phyloP scores from a whole-genome alignment of 2,329 filamentous ascomycete species.

The Trichoderma sp. region DNA sequence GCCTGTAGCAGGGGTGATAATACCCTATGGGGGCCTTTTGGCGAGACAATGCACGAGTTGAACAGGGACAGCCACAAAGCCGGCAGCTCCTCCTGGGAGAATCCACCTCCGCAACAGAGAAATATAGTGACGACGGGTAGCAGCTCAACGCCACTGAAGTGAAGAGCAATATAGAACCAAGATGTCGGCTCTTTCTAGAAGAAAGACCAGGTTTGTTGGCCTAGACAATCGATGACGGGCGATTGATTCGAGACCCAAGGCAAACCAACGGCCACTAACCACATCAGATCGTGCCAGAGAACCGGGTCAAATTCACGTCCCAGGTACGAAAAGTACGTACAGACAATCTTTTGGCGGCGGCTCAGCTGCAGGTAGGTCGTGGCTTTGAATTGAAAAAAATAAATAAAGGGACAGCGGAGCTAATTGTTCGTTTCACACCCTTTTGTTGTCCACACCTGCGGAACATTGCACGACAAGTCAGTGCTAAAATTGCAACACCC shows the following conservation, averaged over 20 bases:
- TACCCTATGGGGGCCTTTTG: constrained; percentile 17
- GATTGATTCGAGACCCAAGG: background rate
- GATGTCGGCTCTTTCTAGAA: background rate
- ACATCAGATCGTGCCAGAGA: constrained; percentile 10
- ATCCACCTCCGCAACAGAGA: background rate
- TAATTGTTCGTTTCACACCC: constrained; percentile 13
- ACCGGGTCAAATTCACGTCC: constrained; percentile 3
- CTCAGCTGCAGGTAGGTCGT: constrained; percentile 6
- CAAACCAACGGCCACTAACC: constrained; percentile 9
- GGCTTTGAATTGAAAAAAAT: constrained; percentile 4
- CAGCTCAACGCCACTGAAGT: constrained; percentile 3
- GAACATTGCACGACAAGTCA: constrained; percentile 15
- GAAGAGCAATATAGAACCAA: background rate
- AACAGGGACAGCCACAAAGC: constrained; percentile 1
- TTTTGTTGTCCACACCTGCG: constrained; percentile 15
- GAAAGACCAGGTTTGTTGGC: background rate
- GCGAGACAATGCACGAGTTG: constrained; percentile 17
- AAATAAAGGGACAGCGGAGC: background rate
- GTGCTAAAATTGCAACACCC: constrained; percentile 8
- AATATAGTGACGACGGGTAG: background rate
- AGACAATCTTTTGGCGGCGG: background rate
- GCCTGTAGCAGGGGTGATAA: constrained; percentile 19
- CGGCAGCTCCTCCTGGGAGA: background rate
- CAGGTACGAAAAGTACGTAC: constrained; percentile 5
- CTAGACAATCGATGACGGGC: background rate